Evolutionary conservation across 257 asterid species (phyloP).

Genomic region (Handroanthus guayacan): DNA sequence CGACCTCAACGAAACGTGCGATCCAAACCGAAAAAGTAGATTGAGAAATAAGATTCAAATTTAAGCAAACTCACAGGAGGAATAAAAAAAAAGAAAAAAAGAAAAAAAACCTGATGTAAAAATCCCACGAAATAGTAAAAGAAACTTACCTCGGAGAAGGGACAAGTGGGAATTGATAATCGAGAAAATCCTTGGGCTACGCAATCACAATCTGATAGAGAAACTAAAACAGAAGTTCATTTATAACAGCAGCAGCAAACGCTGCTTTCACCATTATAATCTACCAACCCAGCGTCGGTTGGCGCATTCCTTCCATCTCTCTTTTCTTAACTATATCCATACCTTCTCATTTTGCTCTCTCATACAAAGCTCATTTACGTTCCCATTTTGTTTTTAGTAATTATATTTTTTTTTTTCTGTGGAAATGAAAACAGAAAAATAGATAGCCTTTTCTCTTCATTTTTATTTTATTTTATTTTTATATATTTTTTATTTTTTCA

Average conservation of each 20-base stretch:
- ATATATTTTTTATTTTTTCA: too few species aligned
- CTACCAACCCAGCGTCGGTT: not conserved
- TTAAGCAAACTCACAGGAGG: too few species aligned
- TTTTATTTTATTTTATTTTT: too few species aligned
- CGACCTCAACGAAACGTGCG: too few species aligned
- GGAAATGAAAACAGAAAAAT: too few species aligned
- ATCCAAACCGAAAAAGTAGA: too few species aligned
- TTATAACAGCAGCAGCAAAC: not conserved
- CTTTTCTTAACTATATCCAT: not conserved
- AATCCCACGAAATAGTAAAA: not conserved
- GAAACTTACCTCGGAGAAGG: not conserved
- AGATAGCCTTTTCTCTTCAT: too few species aligned
- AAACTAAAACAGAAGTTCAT: not conserved
- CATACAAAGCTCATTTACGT: not conserved
- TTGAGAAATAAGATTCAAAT: not conserved
- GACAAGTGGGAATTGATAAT: not conserved
- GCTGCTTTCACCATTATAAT: not conserved
- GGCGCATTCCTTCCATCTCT: not conserved
- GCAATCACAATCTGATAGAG: not conserved
- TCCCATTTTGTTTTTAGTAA: not conserved
- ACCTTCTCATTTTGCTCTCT: not conserved
- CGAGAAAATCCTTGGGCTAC: not conserved
- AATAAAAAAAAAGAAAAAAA: not conserved
- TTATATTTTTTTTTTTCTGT: not conserved
- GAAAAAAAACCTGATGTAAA: not conserved